Conservation (phyloP, 83 land plant genomes). For the Picea engelmannii region DNA sequence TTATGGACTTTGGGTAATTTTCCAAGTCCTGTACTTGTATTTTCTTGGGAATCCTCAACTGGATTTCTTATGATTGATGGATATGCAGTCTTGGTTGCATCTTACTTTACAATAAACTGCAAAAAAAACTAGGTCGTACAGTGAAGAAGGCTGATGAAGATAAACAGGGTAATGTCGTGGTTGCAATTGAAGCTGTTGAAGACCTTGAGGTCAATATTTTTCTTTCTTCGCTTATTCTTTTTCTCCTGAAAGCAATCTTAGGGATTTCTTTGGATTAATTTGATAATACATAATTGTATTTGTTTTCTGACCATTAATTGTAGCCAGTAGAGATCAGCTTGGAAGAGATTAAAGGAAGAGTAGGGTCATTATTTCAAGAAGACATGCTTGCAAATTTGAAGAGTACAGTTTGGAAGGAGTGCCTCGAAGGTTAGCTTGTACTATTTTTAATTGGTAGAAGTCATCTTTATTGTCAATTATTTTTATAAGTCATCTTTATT, state of each 20-base stretch:
- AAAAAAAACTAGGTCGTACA: constrained; percentile 31
- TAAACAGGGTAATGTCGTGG: constrained; percentile 27
- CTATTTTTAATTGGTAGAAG: no score
- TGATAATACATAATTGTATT: not conserved
- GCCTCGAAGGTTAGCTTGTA: constrained; percentile 41
- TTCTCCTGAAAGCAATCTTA: not conserved
- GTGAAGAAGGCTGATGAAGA: constrained; percentile 55
- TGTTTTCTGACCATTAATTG: not conserved
- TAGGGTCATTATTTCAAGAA: constrained; percentile 37
- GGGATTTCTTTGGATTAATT: not conserved
- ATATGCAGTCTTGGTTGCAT: not conserved
- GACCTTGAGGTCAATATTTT: constrained; percentile 52
- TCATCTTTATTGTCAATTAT: no score
- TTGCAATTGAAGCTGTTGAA: constrained; percentile 31
- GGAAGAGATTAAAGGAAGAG: constrained; percentile 42
- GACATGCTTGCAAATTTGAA: constrained; percentile 44
- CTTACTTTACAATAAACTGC: constrained; percentile 33
- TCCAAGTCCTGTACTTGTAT: no score
- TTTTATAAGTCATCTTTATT: no score
- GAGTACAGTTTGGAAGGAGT: constrained; percentile 57
- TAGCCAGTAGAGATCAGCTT: constrained; percentile 47
- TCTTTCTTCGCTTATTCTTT: not conserved
- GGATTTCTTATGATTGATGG: not conserved
- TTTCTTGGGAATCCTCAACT: no score
- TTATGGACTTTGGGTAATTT: no score